These are phyloP conservation scores for Garcia nutans DNA, from an alignment of 345 rosid species.

Conservation along the genomic window DNA sequence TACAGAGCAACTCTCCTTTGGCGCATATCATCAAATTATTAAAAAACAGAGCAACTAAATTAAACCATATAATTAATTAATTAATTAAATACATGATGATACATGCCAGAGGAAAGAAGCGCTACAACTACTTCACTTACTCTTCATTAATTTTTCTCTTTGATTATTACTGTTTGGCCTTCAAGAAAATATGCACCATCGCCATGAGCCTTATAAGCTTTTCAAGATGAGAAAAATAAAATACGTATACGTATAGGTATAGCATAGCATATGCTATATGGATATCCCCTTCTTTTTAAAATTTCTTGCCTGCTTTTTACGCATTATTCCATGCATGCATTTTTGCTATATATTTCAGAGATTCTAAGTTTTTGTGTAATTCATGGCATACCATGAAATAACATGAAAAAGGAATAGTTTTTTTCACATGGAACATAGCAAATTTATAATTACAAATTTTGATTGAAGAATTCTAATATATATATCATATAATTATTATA, in stretches of 20 bases:
- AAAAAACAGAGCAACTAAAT: not conserved
- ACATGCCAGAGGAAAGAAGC: slow-evolving; percentile 71
- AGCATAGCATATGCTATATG: slow-evolving; percentile 50
- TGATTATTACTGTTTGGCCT: no score
- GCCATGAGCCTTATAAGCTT: slow-evolving; percentile 11
- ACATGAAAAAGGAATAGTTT: no score
- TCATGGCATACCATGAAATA: no score
- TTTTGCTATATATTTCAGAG: no score
- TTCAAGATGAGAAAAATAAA: not conserved
- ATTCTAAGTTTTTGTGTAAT: no score
- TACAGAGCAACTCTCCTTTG: slow-evolving; percentile 97
- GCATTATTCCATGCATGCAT: no score
- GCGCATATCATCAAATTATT: slow-evolving; percentile 33
- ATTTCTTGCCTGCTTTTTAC: slow-evolving; percentile 35
- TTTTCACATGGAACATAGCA: no score
- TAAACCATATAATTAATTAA: no score
- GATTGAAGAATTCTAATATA: no score
- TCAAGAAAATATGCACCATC: not conserved
- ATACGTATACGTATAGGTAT: no score
- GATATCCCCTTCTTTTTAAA: slow-evolving; percentile 30
- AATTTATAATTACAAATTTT: no score
- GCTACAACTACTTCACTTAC: slow-evolving; percentile 66
- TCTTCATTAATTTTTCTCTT: not conserved
- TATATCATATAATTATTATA: no score
- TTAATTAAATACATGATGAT: not conserved